phyloP scores from a whole-genome alignment of 2,329 filamentous ascomycete species.

The Onygena corvina region DNA sequence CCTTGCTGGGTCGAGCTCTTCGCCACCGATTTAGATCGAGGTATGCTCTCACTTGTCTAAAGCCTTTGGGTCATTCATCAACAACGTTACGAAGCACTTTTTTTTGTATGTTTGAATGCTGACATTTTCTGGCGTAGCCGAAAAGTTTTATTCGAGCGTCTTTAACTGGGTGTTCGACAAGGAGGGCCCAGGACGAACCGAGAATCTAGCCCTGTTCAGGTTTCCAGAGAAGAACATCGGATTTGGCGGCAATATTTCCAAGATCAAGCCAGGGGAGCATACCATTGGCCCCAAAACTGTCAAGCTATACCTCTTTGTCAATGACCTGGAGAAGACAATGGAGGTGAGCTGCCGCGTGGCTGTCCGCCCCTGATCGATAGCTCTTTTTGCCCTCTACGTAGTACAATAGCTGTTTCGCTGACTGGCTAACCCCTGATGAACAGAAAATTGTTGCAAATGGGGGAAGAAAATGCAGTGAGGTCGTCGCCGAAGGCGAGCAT shows the following conservation, averaged over 20 bases:
- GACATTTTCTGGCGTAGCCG: slow-evolving; percentile 11
- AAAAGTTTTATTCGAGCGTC: slow-evolving; percentile 18
- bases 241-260: slow-evolving; percentile 16
- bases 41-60: slow-evolving; percentile 3
- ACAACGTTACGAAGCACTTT: background rate
- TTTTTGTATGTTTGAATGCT: background rate
- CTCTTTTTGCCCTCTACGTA: too few relatives aligned
- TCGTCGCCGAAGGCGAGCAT: slow-evolving; percentile 3
- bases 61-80: background rate
- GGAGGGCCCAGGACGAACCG: slow-evolving; percentile 10
- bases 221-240: slow-evolving; percentile 13
- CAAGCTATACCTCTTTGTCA: slow-evolving; percentile 19
- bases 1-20: slow-evolving; percentile 9
- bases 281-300: slow-evolving; percentile 12
- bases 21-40: slow-evolving; percentile 8
- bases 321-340: slow-evolving; percentile 15
- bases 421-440: background rate
- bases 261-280: slow-evolving; percentile 11
- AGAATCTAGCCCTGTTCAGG: slow-evolving; percentile 16
- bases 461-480: slow-evolving; percentile 7
- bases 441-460: slow-evolving; percentile 9
- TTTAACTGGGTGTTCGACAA: slow-evolving; percentile 19
- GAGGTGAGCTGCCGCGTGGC: slow-evolving; percentile 11
- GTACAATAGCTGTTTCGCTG: too few relatives aligned
- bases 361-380: background rate